A percentile compares a stretch with the other conserved stretches of the same genome.
Conservation (phyloP, 441 rosid genomes). For the Bruguiera hainesii region DNA sequence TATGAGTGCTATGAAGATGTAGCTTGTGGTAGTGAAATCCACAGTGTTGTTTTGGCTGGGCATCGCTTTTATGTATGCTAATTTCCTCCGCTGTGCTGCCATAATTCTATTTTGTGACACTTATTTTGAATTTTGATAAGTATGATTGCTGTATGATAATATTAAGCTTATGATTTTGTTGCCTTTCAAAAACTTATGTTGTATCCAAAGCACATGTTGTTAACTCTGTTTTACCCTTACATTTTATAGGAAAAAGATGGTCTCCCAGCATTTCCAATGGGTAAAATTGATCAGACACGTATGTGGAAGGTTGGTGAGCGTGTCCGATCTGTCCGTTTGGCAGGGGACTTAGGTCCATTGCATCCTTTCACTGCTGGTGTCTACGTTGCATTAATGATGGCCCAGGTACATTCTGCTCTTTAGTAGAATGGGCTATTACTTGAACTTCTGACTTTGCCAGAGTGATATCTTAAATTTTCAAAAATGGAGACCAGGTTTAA, state of each 20-base stretch:
- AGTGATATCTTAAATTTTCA: no score
- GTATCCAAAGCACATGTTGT: not conserved
- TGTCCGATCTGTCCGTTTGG: slow-evolving; percentile 58
- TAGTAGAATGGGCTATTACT: not conserved
- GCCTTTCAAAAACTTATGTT: no score
- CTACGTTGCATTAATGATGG: slow-evolving; percentile 93
- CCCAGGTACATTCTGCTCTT: slow-evolving; percentile 58
- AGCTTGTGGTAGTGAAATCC: slow-evolving; percentile 83
- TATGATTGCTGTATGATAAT: not conserved
- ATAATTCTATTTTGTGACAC: not conserved
- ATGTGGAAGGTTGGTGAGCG: slow-evolving; percentile 85
- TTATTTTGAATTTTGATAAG: not conserved
- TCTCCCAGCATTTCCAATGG: slow-evolving; percentile 87
- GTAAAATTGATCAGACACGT: slow-evolving; percentile 80
- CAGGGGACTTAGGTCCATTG: slow-evolving; percentile 83
- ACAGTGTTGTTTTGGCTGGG: slow-evolving; percentile 93
- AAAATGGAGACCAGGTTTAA: no score
- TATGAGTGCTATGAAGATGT: slow-evolving; percentile 96
- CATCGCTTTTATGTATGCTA: slow-evolving; percentile 77
- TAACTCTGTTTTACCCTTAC: not conserved
- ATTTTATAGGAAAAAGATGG: slow-evolving; percentile 77
- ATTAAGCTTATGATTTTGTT: not conserved
- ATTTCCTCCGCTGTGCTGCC: not conserved
- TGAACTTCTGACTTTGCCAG: no score
- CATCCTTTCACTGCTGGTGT: slow-evolving; percentile 91